A percentile compares a stretch with the other conserved stretches of the same genome.
Conservation (phyloP, 805 yeast species). For the Komagataella ulmi region DNA sequence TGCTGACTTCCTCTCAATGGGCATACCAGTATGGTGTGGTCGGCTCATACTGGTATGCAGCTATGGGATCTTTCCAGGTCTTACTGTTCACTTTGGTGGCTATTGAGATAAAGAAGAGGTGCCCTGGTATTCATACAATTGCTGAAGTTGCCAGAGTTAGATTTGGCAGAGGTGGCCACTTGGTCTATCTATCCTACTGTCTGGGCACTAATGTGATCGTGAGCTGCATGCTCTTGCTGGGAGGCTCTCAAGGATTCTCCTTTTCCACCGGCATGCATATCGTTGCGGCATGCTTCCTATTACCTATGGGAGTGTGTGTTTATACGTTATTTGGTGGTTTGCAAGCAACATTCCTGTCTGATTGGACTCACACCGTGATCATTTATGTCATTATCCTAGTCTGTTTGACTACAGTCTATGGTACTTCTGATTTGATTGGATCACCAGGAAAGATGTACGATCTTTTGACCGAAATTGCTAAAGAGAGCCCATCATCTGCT, state of each 20-base stretch:
- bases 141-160: constrained; percentile 23
- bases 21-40: constrained; percentile 9
- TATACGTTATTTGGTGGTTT: constrained; percentile 39
- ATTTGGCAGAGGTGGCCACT: constrained; percentile 22
- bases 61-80: constrained; percentile 24
- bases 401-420: constrained; percentile 13
- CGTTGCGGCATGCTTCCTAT: constrained; percentile 29
- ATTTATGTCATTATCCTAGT: constrained; percentile 22
- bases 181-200: constrained; percentile 21
- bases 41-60: constrained; percentile 9
- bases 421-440: constrained; percentile 16
- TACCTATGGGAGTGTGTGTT: constrained; percentile 31
- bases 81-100: constrained; percentile 23
- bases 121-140: constrained; percentile 28
- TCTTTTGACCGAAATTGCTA: constrained; percentile 10
- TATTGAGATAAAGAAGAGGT: constrained; percentile 23
- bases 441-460: constrained; percentile 21
- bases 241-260: constrained; percentile 28
- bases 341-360: constrained; percentile 37
- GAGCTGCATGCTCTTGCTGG: constrained; percentile 24
- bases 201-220: constrained; percentile 23
- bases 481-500: constrained; percentile 7
- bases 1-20: constrained; percentile 12
- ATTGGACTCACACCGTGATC: constrained; percentile 35
- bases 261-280: constrained; percentile 29